Evolutionary conservation across 2,329 filamentous ascomycete genomes (phyloP).

Genomic region (Fusarium ramigenum): DNA sequence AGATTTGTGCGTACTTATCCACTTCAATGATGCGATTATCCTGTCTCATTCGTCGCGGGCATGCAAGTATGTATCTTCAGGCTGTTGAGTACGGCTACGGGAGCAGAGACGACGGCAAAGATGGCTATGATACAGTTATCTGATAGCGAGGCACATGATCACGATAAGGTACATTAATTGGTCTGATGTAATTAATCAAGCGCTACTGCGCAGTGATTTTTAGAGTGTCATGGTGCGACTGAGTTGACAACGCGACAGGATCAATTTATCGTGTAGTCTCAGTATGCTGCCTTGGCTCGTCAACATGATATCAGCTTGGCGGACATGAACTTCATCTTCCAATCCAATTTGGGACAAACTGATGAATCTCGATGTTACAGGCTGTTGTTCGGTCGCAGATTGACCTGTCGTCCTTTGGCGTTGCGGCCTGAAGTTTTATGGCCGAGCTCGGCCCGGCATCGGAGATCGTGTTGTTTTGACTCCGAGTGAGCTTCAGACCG

Average conservation of each 20-base stretch:
- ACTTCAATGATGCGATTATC: too few species aligned
- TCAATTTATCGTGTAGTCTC: rapidly evolving
- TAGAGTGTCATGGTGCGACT: not conserved
- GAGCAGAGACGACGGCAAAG: rapidly evolving
- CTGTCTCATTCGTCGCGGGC: constrained; percentile 45
- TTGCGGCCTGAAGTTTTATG: not conserved
- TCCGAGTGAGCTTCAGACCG: not conserved
- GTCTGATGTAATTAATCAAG: rapidly evolving
- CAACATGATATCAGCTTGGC: rapidly evolving
- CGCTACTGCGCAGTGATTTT: too few species aligned
- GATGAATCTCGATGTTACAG: rapidly evolving
- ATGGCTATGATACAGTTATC: not conserved
- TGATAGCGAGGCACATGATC: rapidly evolving
- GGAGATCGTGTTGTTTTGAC: not conserved
- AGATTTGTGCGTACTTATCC: too few species aligned
- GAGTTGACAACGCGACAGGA: rapidly evolving
- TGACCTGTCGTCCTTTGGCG: too few species aligned
- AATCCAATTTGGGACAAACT: not conserved
- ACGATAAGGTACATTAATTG: rapidly evolving
- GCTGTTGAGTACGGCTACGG: too few species aligned
- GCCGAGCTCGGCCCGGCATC: constrained; percentile 23
- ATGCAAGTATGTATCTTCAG: too few species aligned
- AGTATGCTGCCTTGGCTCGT: rapidly evolving
- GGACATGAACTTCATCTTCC: rapidly evolving
- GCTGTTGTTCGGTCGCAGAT: too few species aligned